Conservation (phyloP, 768 basidiomycete species). For the Termitomyces sp. region DNA sequence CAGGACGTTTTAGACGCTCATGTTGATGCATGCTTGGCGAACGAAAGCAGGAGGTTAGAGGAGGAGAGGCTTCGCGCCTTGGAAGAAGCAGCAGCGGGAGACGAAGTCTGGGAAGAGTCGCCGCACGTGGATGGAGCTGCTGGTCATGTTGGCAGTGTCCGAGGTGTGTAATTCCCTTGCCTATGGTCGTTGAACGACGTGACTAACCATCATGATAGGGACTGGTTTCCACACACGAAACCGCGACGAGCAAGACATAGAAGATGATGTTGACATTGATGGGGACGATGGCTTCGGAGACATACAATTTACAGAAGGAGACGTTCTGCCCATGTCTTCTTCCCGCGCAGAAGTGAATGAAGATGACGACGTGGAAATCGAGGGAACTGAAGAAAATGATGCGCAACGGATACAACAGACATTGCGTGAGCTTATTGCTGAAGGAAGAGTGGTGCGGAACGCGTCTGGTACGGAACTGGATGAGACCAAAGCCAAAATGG, state of each 20-base stretch:
- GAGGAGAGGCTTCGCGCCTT: conserved; percentile 36
- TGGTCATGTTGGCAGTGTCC: conserved; percentile 43
- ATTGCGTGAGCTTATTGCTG: conserved; percentile 49
- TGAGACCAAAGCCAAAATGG: conserved; percentile 27
- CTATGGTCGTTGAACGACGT: background rate
- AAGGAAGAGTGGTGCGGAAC: conserved; percentile 35
- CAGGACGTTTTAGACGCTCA: conserved; percentile 73
- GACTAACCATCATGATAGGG: conserved; percentile 32
- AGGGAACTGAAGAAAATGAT: conserved; percentile 30
- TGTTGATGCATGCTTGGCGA: conserved; percentile 72
- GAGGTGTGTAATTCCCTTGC: conserved; percentile 29
- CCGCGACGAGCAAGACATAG: conserved; percentile 53
- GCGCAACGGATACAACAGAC: conserved; percentile 29
- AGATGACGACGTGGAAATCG: conserved; percentile 40
- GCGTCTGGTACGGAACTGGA: conserved; percentile 14
- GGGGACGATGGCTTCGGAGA: conserved; percentile 71
- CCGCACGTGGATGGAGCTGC: conserved; percentile 24
- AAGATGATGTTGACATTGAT: conserved; percentile 78
- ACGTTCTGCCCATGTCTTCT: conserved; percentile 43
- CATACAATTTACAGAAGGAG: conserved; percentile 72
- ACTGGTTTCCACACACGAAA: conserved; percentile 69
- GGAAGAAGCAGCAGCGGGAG: conserved; percentile 20
- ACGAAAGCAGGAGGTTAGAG: conserved; percentile 41
- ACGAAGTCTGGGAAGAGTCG: conserved; percentile 24
- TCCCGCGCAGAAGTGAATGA: conserved; percentile 23